A percentile compares a stretch with the other conserved stretches of the same genome.
These are phyloP conservation scores for Globisporangium cystogenes DNA, from an alignment of 352 stramenopile genomes.

Conservation along the genomic window DNA sequence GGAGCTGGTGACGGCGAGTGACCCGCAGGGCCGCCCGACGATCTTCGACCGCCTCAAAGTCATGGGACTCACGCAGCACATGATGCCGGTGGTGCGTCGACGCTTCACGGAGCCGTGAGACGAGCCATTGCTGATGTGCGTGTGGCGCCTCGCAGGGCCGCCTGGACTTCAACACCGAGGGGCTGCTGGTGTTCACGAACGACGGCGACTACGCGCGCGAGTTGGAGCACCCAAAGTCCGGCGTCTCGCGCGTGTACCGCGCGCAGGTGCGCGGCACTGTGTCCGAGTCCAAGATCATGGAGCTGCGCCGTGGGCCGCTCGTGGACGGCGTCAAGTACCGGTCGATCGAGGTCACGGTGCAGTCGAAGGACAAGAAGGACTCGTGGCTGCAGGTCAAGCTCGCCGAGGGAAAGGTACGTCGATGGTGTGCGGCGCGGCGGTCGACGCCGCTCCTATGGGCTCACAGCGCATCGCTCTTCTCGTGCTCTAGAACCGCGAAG, in stretches of 20 bases:
- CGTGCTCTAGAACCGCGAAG: slow-evolving; percentile 75
- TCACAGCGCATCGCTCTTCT: background rate
- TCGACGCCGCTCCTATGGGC: no score
- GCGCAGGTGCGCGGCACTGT: slow-evolving; percentile 79
- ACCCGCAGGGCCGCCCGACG: slow-evolving; percentile 75
- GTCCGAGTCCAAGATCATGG: slow-evolving; percentile 72
- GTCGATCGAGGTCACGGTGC: slow-evolving; percentile 58
- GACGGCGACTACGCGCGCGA: slow-evolving; percentile 86
- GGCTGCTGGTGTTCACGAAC: slow-evolving; percentile 90
- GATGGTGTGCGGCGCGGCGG: no score
- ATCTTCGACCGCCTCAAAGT: slow-evolving; percentile 84
- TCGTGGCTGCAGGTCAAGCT: slow-evolving; percentile 87
- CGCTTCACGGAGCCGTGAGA: no score
- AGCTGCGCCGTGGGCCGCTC: slow-evolving; percentile 67
- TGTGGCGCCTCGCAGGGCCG: slow-evolving; percentile 48
- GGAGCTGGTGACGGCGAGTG: slow-evolving; percentile 75
- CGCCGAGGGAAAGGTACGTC: slow-evolving; percentile 76
- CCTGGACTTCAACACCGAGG: slow-evolving; percentile 92
- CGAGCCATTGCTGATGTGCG: no score
- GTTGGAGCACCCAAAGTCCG: slow-evolving; percentile 84
- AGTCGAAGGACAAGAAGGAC: slow-evolving; percentile 84
- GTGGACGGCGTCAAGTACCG: slow-evolving; percentile 85
- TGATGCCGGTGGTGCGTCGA: slow-evolving; percentile 80
- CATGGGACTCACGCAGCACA: slow-evolving; percentile 78
- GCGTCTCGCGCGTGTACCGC: slow-evolving; percentile 74